A percentile compares a stretch with the other conserved stretches of the same genome.
These are phyloP conservation scores for Colletotrichum paranaense DNA, from an alignment of 2,329 filamentous ascomycete species.

Conservation along the genomic window DNA sequence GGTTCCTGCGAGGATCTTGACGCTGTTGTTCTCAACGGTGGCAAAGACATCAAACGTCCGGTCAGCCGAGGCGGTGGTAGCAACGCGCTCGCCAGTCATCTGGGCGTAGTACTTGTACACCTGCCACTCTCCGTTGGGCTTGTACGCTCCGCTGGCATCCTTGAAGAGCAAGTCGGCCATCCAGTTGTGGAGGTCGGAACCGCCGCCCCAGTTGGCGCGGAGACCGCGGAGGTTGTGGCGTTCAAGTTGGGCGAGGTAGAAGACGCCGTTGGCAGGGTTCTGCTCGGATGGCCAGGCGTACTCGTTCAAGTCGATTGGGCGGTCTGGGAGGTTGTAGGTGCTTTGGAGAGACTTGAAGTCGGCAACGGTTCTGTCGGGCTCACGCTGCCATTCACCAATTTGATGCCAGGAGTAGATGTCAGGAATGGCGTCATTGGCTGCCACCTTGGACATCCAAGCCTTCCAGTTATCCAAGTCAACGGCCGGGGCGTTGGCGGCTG, in stretches of 20 bases:
- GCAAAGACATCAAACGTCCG: constrained; percentile 21
- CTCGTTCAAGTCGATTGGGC: constrained; percentile 59
- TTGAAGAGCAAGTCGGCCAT: constrained; percentile 49
- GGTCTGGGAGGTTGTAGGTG: constrained; percentile 44
- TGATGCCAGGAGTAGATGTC: constrained; percentile 38
- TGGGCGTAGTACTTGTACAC: constrained; percentile 25
- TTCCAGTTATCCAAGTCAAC: constrained; percentile 6
- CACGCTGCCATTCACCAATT: constrained; percentile 13
- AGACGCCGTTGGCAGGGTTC: constrained; percentile 52
- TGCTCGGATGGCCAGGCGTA: constrained; percentile 55
- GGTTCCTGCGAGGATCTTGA: constrained; percentile 12
- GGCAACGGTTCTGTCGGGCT: constrained; percentile 10
- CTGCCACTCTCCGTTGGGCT: constrained; percentile 24
- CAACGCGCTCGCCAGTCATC: constrained; percentile 22
- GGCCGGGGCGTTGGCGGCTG: constrained; percentile 1
- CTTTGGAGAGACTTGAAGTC: constrained; percentile 41
- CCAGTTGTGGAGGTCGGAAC: constrained; percentile 54
- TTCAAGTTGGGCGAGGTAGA: constrained; percentile 59
- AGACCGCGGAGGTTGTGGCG: constrained; percentile 54
- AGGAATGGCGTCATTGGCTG: constrained; percentile 18
- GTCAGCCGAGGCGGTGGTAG: constrained; percentile 5
- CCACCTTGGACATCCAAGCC: constrained; percentile 20
- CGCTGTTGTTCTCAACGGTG: not conserved
- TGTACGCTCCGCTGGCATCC: not conserved
- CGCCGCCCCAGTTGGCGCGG: constrained; percentile 57